These are phyloP conservation scores for Suillus plorans DNA, from an alignment of 768 basidiomycete species.

Conservation along the genomic window DNA sequence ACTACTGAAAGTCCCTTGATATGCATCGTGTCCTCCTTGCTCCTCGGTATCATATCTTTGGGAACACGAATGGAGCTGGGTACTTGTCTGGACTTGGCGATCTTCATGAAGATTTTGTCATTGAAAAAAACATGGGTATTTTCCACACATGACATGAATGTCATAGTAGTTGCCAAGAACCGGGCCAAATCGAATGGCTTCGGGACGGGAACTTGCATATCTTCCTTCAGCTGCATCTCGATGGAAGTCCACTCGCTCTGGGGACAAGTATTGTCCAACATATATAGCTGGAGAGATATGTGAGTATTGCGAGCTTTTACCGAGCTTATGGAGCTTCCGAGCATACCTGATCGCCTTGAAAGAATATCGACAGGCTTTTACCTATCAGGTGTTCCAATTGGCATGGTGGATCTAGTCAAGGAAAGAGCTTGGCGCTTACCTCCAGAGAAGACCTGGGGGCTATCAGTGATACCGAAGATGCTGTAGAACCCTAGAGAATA, in stretches of 20 bases:
- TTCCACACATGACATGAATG: constrained; percentile 46
- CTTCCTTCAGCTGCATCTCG: constrained; percentile 46
- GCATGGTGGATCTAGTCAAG: not conserved
- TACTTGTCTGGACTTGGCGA: not conserved
- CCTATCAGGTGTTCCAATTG: not conserved
- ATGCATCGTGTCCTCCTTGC: not conserved
- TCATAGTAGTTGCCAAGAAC: constrained; percentile 47
- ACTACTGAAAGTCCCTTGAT: not conserved
- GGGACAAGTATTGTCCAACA: not conserved
- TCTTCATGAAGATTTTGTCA: not conserved
- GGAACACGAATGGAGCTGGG: not conserved
- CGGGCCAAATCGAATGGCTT: constrained; percentile 45
- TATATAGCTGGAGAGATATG: not conserved
- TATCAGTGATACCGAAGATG: constrained; percentile 30
- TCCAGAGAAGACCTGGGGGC: constrained; percentile 26
- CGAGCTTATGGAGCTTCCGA: not conserved
- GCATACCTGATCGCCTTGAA: constrained; percentile 12
- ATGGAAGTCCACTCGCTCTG: constrained; percentile 41
- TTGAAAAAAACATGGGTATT: constrained; percentile 10
- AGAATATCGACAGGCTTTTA: constrained; percentile 8
- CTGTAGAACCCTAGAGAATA: constrained; percentile 24
- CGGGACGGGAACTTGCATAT: constrained; percentile 34
- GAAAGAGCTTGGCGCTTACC: constrained; percentile 4
- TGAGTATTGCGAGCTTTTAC: not conserved
- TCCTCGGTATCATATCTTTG: not conserved